Evolutionary conservation across 805 yeast genomes (phyloP).

Genomic region (Blastobotrys peoriensis): DNA sequence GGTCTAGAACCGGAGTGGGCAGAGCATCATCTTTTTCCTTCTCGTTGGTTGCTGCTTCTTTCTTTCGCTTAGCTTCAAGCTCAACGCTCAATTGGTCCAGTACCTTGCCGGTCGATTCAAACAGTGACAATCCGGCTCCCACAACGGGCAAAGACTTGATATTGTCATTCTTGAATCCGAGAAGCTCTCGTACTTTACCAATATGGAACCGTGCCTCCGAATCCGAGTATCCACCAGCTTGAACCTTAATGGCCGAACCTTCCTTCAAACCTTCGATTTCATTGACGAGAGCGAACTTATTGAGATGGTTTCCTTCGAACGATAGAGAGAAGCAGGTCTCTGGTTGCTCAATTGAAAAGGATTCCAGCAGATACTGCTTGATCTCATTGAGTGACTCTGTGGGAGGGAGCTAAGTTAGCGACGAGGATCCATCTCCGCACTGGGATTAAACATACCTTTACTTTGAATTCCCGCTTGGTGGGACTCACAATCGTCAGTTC

Average conservation of each 20-base stretch:
- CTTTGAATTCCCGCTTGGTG: not conserved
- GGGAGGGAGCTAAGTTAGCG: constrained; percentile 6
- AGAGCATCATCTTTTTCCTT: not conserved
- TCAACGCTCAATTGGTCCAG: constrained; percentile 12
- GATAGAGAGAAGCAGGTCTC: constrained; percentile 54
- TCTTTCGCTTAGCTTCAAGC: constrained; percentile 15
- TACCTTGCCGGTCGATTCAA: constrained; percentile 24
- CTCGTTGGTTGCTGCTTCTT: constrained; percentile 14
- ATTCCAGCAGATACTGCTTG: constrained; percentile 49
- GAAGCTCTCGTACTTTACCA: constrained; percentile 55
- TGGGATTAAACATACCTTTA: not conserved
- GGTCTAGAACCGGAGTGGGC: constrained; percentile 9
- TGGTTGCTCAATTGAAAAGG: constrained; percentile 49
- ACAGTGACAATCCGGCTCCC: constrained; percentile 46
- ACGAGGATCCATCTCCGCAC: constrained; percentile 1
- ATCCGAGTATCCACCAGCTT: constrained; percentile 54
- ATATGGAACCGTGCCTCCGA: constrained; percentile 58
- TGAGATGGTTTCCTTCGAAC: constrained; percentile 31
- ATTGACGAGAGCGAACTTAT: constrained; percentile 28
- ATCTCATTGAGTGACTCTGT: constrained; percentile 52
- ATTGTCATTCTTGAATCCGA: constrained; percentile 39
- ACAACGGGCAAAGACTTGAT: constrained; percentile 33
- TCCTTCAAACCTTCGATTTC: constrained; percentile 30
- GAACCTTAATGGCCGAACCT: constrained; percentile 40
- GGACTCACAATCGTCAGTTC: not conserved